Conservation (phyloP, 208 protist species). For the Acanthamoeba lugdunensis region DNA sequence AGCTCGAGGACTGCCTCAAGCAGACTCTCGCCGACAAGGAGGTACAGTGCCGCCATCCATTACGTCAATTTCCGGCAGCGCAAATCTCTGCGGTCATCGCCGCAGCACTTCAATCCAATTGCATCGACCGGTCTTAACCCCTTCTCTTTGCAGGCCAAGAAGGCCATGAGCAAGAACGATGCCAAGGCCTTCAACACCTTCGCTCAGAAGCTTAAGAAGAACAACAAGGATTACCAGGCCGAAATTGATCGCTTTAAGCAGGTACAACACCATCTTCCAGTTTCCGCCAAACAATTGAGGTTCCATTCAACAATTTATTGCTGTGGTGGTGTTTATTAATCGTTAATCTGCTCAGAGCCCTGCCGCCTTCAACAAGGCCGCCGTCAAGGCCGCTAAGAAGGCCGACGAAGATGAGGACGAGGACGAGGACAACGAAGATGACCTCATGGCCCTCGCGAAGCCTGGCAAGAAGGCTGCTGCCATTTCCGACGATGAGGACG, state of each 20-base stretch:
- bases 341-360: not conserved
- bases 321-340: not conserved
- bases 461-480: not conserved
- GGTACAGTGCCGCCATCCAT: not conserved
- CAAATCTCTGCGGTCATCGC: not conserved
- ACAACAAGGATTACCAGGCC: constrained; percentile 60
- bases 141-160: constrained; percentile 28
- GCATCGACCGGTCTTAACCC: too few species aligned
- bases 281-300: not conserved
- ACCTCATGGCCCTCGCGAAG: not conserved
- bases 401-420: constrained; percentile 32
- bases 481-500: constrained; percentile 46
- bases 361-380: constrained; percentile 43
- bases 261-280: not conserved
- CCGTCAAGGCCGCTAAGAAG: constrained; percentile 13
- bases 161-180: constrained; percentile 39
- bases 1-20: constrained; percentile 57
- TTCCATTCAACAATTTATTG: not conserved
- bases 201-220: constrained; percentile 50
- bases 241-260: constrained; percentile 55
- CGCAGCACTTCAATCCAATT: too few species aligned
- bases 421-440: constrained; percentile 16
- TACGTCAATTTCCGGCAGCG: not conserved
- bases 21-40: constrained; percentile 49
- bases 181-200: constrained; percentile 59